Percentiles rank a stretch among this genome's conserved stretches.
Conservation (phyloP, 1,284 basidiomycete species). For the Fistulinella cinereoalba region DNA sequence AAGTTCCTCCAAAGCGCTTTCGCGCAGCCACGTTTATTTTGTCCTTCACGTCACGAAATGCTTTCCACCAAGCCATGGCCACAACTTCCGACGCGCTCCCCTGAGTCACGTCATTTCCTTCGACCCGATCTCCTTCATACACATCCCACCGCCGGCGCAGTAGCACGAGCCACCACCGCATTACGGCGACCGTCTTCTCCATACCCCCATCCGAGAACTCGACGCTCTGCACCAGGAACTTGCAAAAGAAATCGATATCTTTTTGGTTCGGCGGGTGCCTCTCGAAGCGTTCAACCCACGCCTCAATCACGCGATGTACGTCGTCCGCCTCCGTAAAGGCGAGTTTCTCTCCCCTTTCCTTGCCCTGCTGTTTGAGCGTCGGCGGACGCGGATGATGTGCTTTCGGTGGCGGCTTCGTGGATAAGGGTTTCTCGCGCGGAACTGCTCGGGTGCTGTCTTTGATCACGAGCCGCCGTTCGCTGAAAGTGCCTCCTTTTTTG, state of each 20-base stretch:
- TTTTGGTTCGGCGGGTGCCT: constrained; percentile 58
- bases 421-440: constrained; percentile 18
- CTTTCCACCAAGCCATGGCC: constrained; percentile 73
- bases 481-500: constrained; percentile 43
- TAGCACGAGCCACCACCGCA: constrained; percentile 78
- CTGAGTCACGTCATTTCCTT: constrained; percentile 28
- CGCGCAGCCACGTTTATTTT: constrained; percentile 59
- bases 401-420: constrained; percentile 39
- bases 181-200: constrained; percentile 62
- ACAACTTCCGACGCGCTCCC: constrained; percentile 37
- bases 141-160: constrained; percentile 55
- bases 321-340: constrained; percentile 61
- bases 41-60: constrained; percentile 61
- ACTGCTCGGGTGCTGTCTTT: constrained; percentile 42
- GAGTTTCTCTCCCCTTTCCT: constrained; percentile 50
- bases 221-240: constrained; percentile 65
- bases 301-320: constrained; percentile 63
- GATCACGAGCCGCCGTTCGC: constrained; percentile 43
- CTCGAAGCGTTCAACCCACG: constrained; percentile 67
- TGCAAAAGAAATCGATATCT: constrained; percentile 71
- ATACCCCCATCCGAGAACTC: constrained; percentile 62
- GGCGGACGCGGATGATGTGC: constrained; percentile 48
- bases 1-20: constrained; percentile 64
- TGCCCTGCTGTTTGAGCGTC: constrained; percentile 52
- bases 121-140: constrained; percentile 46